Base-by-base conservation (phyloP, 1,284 basidiomycete genomes). In the Caloboletus inedulis region DNA sequence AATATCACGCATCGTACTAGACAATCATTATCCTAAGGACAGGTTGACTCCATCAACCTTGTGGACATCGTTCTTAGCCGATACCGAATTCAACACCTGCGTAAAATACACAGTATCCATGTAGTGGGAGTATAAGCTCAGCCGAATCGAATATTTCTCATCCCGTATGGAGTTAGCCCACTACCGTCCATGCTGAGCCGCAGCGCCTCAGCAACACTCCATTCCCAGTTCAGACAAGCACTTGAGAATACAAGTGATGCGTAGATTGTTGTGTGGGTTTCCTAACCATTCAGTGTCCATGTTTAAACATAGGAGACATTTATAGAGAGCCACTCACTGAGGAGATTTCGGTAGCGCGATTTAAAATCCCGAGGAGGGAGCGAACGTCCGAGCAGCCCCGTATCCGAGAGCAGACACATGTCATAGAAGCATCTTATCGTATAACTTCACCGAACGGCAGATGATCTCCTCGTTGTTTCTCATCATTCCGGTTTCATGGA, bases 241-340 rank as follows among this genome's bases (percentile, higher is more conserved):
- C 68, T 91, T 89, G 61, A 91, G 71, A 56, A 91, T 87, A 19
- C 88, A 83, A 43, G 87, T 85, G 56, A 90, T 82, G 34, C 88
- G 84, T 52, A 90, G 79, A 69, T 89, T 79, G 69, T 91, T 91
- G 69, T 91, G 87, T 7, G 80, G 69, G 30, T 80, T 79, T 42
- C 74, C 85, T 87, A 60, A 29, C 25, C 47, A 37, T 36, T 35
- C 27, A 13, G 34, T 25, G 25, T 42, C 35, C 53, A 14, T 16
- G 14, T 51, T 43, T 51, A 29, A 41, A 31, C 7, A 34, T 13
- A 29, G 7, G 30, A 19, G 9, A 23, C 1, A 27, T 36, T 33
- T 19, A 41, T 48, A 18, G 37, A 13, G 42, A 35, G 21, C 14
- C 31, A 82, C 84, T 76, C 63, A 87, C 85, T 69, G 56, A 77